These are phyloP conservation scores for Carex myosuroides DNA, from an alignment of 176 grass and related monocot genomes.

Conservation along the genomic window DNA sequence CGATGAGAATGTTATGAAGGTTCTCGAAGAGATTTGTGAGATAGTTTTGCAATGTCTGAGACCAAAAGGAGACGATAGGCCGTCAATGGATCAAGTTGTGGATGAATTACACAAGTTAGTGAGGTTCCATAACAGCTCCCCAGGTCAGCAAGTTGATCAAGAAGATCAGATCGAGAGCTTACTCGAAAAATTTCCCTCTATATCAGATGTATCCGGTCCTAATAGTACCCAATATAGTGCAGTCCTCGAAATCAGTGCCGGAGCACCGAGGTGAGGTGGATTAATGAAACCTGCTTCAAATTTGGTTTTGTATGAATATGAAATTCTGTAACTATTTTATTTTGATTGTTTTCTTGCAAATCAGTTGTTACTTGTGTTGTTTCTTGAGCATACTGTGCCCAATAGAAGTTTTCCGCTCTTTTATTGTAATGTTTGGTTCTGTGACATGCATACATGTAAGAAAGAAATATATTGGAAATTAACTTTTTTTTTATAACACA, in stretches of 20 bases:
- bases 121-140: not conserved
- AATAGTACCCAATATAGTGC: not conserved
- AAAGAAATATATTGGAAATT: too few species aligned
- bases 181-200: not conserved
- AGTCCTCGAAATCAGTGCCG: not conserved
- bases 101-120: not conserved
- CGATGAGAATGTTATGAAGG: not conserved
- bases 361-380: not conserved
- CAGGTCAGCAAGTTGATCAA: not conserved
- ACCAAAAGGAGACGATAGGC: constrained; percentile 13
- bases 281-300: not conserved
- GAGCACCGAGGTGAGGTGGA: not conserved
- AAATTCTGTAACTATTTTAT: not conserved
- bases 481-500: too few species aligned
- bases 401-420: too few species aligned
- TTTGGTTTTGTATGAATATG: not conserved
- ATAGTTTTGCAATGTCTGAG: constrained; percentile 3
- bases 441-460: too few species aligned
- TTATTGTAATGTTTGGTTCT: too few species aligned
- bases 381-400: not conserved
- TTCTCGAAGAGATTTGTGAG: not conserved
- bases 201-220: not conserved
- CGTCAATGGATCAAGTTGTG: constrained; percentile 11
- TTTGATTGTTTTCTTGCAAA: not conserved
- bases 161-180: not conserved